These are phyloP conservation scores for Neurospora crassa DNA, from an alignment of 2,329 filamentous ascomycete genomes.

Conservation along the genomic window DNA sequence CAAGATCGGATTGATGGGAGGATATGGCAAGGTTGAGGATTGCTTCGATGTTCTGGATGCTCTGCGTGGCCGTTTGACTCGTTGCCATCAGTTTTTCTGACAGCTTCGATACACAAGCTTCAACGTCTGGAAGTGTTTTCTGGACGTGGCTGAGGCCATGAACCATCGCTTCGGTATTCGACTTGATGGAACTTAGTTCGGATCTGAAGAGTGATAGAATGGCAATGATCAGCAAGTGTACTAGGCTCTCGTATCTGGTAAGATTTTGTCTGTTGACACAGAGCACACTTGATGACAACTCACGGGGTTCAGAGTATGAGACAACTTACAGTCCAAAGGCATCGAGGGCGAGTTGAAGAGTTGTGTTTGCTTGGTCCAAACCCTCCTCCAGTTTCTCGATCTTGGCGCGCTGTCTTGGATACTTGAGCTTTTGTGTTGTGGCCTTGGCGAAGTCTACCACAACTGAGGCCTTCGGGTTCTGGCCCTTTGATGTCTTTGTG, in stretches of 20 bases:
- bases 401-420: not conserved
- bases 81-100: not conserved
- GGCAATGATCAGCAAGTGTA: not conserved
- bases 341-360: not conserved
- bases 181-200: not conserved
- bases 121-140: not conserved
- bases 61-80: not conserved
- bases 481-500: not conserved
- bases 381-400: not conserved
- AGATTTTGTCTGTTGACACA: not conserved
- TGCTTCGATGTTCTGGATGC: not conserved
- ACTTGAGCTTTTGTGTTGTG: not conserved
- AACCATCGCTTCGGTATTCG: not conserved
- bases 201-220: not conserved
- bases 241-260: not conserved
- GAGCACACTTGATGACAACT: not conserved
- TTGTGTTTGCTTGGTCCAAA: not conserved
- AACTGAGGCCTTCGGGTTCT: not conserved
- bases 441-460: not conserved
- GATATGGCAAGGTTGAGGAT: not conserved
- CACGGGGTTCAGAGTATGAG: not conserved
- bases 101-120: not conserved
- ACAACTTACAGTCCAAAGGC: not conserved
- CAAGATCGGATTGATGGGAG: not conserved
- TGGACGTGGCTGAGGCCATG: not conserved